Evolutionary conservation across 2,329 filamentous ascomycete species (phyloP).

Genomic region (Leptographium procerum): DNA sequence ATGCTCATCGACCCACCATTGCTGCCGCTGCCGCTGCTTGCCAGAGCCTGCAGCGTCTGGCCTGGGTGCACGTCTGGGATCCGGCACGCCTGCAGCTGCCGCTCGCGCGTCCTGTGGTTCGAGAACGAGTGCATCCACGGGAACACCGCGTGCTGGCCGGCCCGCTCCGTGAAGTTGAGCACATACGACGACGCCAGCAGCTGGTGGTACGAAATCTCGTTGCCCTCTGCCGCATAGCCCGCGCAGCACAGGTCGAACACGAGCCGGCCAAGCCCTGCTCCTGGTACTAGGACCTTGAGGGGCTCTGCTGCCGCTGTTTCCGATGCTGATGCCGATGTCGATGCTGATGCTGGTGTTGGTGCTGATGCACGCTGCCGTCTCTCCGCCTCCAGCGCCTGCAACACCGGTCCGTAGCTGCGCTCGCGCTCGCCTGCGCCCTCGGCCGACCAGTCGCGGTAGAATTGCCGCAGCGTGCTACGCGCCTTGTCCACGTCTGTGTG

Average conservation of each 20-base stretch:
- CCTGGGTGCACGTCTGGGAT: constrained; percentile 75
- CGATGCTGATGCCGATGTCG: not conserved
- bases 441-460: constrained; percentile 87
- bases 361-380: not conserved
- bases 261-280: constrained; percentile 76
- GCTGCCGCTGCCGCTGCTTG: constrained; percentile 10
- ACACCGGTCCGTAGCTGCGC: constrained; percentile 66
- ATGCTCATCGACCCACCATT: constrained; percentile 67
- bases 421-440: constrained; percentile 64
- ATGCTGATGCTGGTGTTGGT: not conserved
- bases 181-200: constrained; percentile 75
- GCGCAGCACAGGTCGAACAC: constrained; percentile 73
- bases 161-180: constrained; percentile 52
- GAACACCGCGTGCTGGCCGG: constrained; percentile 59
- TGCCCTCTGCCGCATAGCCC: constrained; percentile 73
- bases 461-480: constrained; percentile 80
- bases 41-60: constrained; percentile 31
- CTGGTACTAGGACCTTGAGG: constrained; percentile 69
- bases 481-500: constrained; percentile 77
- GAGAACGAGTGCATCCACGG: constrained; percentile 85
- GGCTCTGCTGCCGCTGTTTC: not conserved
- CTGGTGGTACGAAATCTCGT: constrained; percentile 95
- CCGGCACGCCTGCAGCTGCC: constrained; percentile 62
- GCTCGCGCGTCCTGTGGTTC: constrained; percentile 61
- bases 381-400: constrained; percentile 50